Percentiles rank a stretch among this genome's conserved stretches.
These are phyloP conservation scores for Plasmopara viticola DNA, from an alignment of 352 stramenopile genomes.

Conservation along the genomic window DNA sequence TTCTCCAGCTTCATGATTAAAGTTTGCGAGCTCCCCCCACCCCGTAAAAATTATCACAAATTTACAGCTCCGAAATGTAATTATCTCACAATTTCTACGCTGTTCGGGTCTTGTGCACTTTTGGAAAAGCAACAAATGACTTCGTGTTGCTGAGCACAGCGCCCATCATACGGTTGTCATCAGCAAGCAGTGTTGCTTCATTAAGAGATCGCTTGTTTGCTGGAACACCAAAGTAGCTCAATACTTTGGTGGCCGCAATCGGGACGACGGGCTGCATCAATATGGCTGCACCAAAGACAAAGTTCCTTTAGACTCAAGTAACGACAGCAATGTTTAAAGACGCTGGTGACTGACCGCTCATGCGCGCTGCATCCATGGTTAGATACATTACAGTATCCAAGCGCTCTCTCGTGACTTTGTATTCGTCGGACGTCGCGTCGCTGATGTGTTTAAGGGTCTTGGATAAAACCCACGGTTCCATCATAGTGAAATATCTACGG, in stretches of 20 bases:
- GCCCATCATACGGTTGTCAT: conserved; percentile 33
- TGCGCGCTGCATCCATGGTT: conserved; percentile 63
- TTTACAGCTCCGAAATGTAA: too few species aligned
- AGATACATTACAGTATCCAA: conserved; percentile 66
- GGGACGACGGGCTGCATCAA: conserved; percentile 67
- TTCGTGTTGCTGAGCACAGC: conserved; percentile 41
- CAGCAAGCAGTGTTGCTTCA: conserved; percentile 41
- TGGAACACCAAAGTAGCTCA: conserved; percentile 64
- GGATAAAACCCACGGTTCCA: conserved; percentile 73
- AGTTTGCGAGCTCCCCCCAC: too few species aligned
- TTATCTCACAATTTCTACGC: too few species aligned
- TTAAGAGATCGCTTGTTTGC: conserved; percentile 38
- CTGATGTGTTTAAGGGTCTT: conserved; percentile 42
- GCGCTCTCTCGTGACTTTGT: conserved; percentile 30
- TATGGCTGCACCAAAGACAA: conserved; percentile 36
- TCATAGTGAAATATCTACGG: conserved; percentile 63
- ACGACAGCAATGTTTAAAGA: not conserved
- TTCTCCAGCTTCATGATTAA: too few species aligned
- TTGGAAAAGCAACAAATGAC: conserved; percentile 65
- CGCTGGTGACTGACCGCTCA: conserved; percentile 41
- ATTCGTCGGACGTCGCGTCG: conserved; percentile 27
- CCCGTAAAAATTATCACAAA: too few species aligned
- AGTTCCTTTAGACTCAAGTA: not conserved
- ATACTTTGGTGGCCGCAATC: conserved; percentile 46
- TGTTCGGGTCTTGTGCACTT: conserved; percentile 29